These are phyloP conservation scores for Mucor irregularis DNA, from an alignment of 371 early-diverging fungal genomes.

Conservation along the genomic window DNA sequence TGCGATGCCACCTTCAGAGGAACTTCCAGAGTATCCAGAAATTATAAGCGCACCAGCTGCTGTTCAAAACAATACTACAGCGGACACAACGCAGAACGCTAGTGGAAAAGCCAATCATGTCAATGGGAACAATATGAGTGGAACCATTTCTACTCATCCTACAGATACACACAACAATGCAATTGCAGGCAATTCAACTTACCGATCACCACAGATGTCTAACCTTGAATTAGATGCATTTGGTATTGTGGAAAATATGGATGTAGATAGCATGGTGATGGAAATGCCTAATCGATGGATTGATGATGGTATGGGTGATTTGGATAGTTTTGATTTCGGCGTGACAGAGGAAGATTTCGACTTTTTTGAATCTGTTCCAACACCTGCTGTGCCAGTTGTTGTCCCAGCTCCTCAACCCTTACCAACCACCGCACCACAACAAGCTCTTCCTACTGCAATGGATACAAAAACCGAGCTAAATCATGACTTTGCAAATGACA, in stretches of 20 bases:
- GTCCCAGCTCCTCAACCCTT: not conserved
- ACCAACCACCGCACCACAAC: not conserved
- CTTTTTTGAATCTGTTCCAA: conserved; percentile 30
- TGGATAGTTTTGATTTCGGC: conserved; percentile 45
- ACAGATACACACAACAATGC: no score
- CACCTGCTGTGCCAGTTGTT: conserved; percentile 2
- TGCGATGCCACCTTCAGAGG: conserved; percentile 5
- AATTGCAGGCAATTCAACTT: not conserved
- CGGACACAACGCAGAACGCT: not conserved
- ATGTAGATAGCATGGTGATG: conserved; percentile 27
- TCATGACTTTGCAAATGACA: not conserved
- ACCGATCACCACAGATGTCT: conserved; percentile 20
- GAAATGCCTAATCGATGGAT: conserved; percentile 34
- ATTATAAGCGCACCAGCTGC: not conserved
- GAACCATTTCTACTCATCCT: not conserved
- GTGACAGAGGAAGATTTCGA: conserved; percentile 54
- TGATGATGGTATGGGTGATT: conserved; percentile 36
- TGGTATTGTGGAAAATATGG: conserved; percentile 17
- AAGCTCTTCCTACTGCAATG: not conserved
- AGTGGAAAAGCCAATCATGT: not conserved
- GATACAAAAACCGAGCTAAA: not conserved
- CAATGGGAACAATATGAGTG: not conserved
- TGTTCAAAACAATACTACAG: not conserved
- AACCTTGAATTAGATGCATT: conserved; percentile 19
- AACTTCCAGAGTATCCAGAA: conserved; percentile 12